A percentile compares a stretch with the other conserved stretches of the same genome.
These are phyloP conservation scores for Eucalyptus lansdowneana DNA, from an alignment of 345 rosid genomes.

Conservation along the genomic window DNA sequence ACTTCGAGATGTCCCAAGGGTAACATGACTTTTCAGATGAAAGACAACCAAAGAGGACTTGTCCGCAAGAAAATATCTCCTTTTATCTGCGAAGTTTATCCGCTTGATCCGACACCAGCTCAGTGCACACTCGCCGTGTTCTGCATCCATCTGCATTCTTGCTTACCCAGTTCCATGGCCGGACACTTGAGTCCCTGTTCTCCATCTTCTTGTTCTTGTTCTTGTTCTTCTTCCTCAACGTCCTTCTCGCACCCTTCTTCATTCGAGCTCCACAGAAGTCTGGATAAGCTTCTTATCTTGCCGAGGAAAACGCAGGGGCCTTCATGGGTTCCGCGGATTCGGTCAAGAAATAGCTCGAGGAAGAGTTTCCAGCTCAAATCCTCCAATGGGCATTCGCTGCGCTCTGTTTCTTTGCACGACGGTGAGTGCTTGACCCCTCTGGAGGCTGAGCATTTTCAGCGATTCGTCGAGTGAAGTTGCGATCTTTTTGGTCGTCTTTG, in stretches of 20 bases:
- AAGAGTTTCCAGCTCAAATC: conserved; percentile 39
- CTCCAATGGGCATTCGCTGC: conserved; percentile 47
- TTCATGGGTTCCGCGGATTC: conserved; percentile 27
- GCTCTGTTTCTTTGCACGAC: conserved; percentile 44
- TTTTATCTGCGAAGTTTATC: background rate
- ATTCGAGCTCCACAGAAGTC: background rate
- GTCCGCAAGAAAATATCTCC: background rate
- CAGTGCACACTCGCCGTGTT: background rate
- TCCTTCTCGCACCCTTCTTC: background rate
- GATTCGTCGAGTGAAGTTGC: background rate
- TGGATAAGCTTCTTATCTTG: conserved; percentile 6
- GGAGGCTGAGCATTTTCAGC: background rate
- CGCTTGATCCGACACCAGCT: background rate
- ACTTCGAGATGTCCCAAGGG: background rate
- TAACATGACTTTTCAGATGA: background rate
- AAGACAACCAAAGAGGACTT: background rate
- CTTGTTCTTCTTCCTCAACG: background rate
- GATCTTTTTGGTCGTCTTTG: background rate
- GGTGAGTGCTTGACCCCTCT: conserved; percentile 24
- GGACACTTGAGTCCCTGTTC: conserved; percentile 23
- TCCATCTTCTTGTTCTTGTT: conserved; percentile 10
- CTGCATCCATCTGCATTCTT: background rate
- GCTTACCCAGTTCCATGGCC: conserved; percentile 25
- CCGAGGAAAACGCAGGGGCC: conserved; percentile 24
- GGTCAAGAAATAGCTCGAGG: conserved; percentile 16